Conservation (phyloP, 2,329 filamentous ascomycete genomes). For the Penicillium polonicum region DNA sequence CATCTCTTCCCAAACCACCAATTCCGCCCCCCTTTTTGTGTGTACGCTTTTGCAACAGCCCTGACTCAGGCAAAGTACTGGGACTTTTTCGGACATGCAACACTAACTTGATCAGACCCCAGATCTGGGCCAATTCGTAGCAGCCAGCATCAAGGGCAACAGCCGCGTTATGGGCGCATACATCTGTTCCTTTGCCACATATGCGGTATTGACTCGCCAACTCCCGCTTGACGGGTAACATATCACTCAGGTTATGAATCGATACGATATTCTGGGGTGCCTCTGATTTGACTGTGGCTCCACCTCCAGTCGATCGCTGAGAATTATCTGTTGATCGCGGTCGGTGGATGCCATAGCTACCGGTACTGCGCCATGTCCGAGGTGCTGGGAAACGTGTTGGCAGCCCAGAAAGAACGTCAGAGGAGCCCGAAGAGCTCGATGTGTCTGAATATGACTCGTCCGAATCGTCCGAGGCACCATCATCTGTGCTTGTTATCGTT, state of each 20-base stretch:
- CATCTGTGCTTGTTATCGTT: slow-evolving; percentile 42
- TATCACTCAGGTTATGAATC: slow-evolving; percentile 66
- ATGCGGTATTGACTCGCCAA: slow-evolving; percentile 79
- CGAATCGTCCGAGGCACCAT: slow-evolving; percentile 47
- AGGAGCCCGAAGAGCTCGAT: slow-evolving; percentile 52
- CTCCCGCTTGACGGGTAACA: slow-evolving; percentile 75
- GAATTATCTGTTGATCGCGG: slow-evolving; percentile 49
- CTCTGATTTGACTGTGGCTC: slow-evolving; percentile 51
- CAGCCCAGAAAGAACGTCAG: slow-evolving; percentile 45
- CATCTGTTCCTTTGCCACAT: slow-evolving; percentile 75
- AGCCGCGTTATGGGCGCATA: slow-evolving; percentile 79
- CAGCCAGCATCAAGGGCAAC: slow-evolving; percentile 72
- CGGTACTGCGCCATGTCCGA: slow-evolving; percentile 51
- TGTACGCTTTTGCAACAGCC: slow-evolving; percentile 57
- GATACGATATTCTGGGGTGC: slow-evolving; percentile 67
- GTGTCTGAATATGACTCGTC: slow-evolving; percentile 60
- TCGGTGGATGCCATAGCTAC: slow-evolving; percentile 57
- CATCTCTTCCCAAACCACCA: slow-evolving; percentile 34
- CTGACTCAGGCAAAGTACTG: slow-evolving; percentile 59
- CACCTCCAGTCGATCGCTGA: slow-evolving; percentile 55
- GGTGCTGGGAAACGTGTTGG: slow-evolving; percentile 51
- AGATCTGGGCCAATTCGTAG: slow-evolving; percentile 73
- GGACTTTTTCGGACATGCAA: slow-evolving; percentile 74
- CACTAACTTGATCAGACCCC: slow-evolving; percentile 76
- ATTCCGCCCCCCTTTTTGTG: slow-evolving; percentile 35